Evolutionary conservation across 495 filamentous ascomycete species (phyloP).

Genomic region (Pyronema domesticum): DNA sequence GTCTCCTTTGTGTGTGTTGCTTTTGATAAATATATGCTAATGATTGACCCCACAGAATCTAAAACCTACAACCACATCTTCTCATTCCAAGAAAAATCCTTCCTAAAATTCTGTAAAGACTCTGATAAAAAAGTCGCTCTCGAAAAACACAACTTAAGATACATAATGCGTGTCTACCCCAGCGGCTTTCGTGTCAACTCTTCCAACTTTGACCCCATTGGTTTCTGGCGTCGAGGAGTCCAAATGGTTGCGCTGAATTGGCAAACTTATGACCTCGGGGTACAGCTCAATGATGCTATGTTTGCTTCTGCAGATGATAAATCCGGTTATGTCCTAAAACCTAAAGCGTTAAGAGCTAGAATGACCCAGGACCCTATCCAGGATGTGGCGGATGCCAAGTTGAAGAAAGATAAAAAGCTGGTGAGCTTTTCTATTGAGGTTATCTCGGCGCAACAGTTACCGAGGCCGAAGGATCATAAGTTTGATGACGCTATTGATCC

Average conservation of each 20-base stretch:
- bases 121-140: conserved; percentile 53
- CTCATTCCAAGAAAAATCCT: conserved; percentile 75
- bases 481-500: conserved; percentile 65
- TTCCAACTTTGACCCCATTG: conserved; percentile 79
- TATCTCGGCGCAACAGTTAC: conserved; percentile 86
- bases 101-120: conserved; percentile 55
- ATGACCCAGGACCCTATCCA: conserved; percentile 24
- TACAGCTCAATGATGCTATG: conserved; percentile 96
- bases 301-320: conserved; percentile 80
- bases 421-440: conserved; percentile 72
- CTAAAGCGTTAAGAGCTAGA: conserved; percentile 49
- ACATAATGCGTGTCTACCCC: conserved; percentile 88
- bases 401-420: conserved; percentile 51
- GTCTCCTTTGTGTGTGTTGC: background rate
- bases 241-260: conserved; percentile 96
- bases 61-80: conserved; percentile 80
- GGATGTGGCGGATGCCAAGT: conserved; percentile 30
- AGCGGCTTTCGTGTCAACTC: conserved; percentile 60
- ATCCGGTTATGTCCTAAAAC: conserved; percentile 86
- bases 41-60: conserved; percentile 47
- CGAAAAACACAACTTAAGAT: conserved; percentile 73
- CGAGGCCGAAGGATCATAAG: conserved; percentile 52
- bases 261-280: conserved; percentile 89
- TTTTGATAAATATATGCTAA: background rate
- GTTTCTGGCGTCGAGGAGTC: conserved; percentile 85